Base-by-base conservation (phyloP, 1,284 basidiomycete species). In the Flammula alnicola region DNA sequence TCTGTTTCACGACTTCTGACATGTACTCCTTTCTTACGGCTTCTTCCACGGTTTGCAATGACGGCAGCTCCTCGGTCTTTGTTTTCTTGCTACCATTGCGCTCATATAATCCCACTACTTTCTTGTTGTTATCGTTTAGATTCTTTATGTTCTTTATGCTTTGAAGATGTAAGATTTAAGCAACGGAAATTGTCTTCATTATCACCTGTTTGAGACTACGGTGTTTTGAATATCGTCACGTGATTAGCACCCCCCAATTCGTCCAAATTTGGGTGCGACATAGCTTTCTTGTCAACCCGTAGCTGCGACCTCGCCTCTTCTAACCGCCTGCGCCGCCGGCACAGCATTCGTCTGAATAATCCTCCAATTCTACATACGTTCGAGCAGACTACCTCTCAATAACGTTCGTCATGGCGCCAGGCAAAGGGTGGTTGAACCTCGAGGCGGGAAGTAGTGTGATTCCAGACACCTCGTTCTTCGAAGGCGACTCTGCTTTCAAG, bases 401-500 rank as follows among this genome's bases (percentile, higher is more conserved):
- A 46, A 25, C 25, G 44, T 32, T 38, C 33, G 38, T 19, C 36
- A 57, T 57, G 55, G 58, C 59, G 42, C 59, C 58, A 51, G 73
- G 67, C 57, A 76, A 72, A 61, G 77, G 84, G 50, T 84, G 82
- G 87, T 80, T 88, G 65, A 90, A 90, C 63, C 80, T 91, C 61
- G 88, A 90, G 61, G 60, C 82, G 10, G 82, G 78, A 17, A 74
- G 71, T 17, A 73, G 72, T 49, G 68, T 74, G 31, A 76, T 89
- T 36, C 83, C 88, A 5, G 86, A 91, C 61, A 84, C 78, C 23
- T 81, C 85, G 55, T 86, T 88, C 72, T 91, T 89, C 57, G 88
- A 90, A 65, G 88, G 86, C 12, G 90, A 93, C 63, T 87, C 90
- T 11, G 90, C 92, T 8, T 95, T 93, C 77, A 81, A 78, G 43